Percentiles rank a stretch among this genome's conserved stretches.
Evolutionary conservation across 2,329 filamentous ascomycete genomes (phyloP).

Genomic region (Coniochaeta prunicola): DNA sequence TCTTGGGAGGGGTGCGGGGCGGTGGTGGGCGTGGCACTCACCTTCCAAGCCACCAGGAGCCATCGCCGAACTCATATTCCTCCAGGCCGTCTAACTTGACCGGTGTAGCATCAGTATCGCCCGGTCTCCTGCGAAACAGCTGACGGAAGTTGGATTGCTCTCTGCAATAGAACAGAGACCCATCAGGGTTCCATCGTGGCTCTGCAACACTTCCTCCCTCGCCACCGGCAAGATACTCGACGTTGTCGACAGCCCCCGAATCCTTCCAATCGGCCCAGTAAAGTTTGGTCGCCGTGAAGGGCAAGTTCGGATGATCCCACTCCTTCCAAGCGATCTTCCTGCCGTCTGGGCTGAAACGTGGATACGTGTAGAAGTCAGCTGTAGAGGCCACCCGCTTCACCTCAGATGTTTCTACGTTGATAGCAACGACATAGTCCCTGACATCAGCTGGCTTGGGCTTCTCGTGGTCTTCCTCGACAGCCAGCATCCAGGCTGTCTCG

Average conservation of each 20-base stretch:
- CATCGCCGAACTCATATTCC: conserved; percentile 30
- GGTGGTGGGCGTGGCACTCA: no score
- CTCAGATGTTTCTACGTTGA: conserved; percentile 31
- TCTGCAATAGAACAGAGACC: conserved; percentile 37
- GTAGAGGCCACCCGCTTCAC: conserved; percentile 31
- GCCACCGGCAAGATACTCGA: conserved; percentile 31
- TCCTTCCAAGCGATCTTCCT: conserved; percentile 42
- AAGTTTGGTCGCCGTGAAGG: conserved; percentile 39
- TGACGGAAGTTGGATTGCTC: conserved; percentile 40
- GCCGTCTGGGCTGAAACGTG: conserved; percentile 39
- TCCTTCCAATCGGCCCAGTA: conserved; percentile 33
- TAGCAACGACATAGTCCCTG: conserved; percentile 30
- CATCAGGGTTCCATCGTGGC: conserved; percentile 43
- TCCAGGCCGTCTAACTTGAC: conserved; percentile 31
- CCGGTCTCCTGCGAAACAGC: conserved; percentile 30
- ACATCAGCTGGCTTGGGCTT: conserved; percentile 23
- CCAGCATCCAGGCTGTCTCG: conserved; percentile 34
- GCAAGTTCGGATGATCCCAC: conserved; percentile 47
- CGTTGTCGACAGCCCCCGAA: conserved; percentile 22
- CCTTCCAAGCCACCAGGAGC: conserved; percentile 23
- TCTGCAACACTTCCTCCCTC: conserved; percentile 36
- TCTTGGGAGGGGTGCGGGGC: neutral
- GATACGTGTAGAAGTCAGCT: conserved; percentile 46
- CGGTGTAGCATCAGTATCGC: conserved; percentile 13
- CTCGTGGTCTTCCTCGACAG: conserved; percentile 44